Base-by-base conservation (phyloP, 495 filamentous ascomycete genomes). In the Lasiosphaeria hispida region DNA sequence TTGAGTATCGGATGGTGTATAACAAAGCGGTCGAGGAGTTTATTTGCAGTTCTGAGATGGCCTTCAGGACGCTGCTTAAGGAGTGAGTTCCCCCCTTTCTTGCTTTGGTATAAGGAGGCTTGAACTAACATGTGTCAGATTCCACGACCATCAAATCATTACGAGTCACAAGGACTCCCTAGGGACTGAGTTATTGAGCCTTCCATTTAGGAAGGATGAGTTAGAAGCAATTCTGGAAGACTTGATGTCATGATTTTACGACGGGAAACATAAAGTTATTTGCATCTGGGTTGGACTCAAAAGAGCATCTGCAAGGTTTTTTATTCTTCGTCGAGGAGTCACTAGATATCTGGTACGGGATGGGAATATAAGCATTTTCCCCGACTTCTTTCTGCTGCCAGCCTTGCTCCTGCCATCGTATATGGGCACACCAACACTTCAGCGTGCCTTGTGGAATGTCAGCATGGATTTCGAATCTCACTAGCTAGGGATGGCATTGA, bases 61-160 rank as follows among this genome's bases (percentile, higher is more conserved):
- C 87, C 64, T 98, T 97, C 73, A 80, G 94, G 60, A 93, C 90
- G 33, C 60, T 98, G 71, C 69, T 98, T 65, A 97, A 97, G 75
- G 94, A 98, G 82, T 91, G 73, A 48, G 87, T 74, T 7, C 48
- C 35, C 35, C 47, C 47, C 38, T 45, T 15, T 37, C 40, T 35
- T n/a, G 11, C 17, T 10, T 33, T 36, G 42, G n/a, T 19, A 7
- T 39, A 4, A 18, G 38, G 11, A 34, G 44, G 30, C 35, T 40
- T 45, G 8, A 8, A 10, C 14, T 14, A 19, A 1, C 1, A 14
- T 10, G 13, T 43, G 33, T 45, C 62, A 87, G 84, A 71, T 96
- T 98, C 71, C 89, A 96, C 67, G 94, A 98, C 63, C 94, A 98
- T 74, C 90, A 96, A 64, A 97, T 97, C 87, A 85, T 98, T 57